These are phyloP conservation scores for Sorghum bicolor DNA, from an alignment of 176 grass and related monocot species.

Conservation along the genomic window Sorghum_bicolor_NCBIv3 NC_012872.2:63708001-63708500, in stretches of 20 bases:
- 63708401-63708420: not conserved
- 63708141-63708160: not conserved
- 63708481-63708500: too few relatives aligned
- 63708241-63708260: not conserved
- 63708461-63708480: too few relatives aligned
- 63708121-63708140: constrained; percentile 14
- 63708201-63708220: not conserved
- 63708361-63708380: not conserved
- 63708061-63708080: constrained; percentile 84
- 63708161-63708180: constrained; percentile 5
- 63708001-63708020: constrained; percentile 9
- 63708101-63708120: constrained; percentile 54
- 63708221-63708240: not conserved
- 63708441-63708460: too few relatives aligned
- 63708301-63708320: not conserved
- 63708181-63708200: constrained; percentile 5
- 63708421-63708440: not conserved
- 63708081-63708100: constrained; percentile 66
- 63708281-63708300: not conserved
- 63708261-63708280: not conserved
- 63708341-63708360: too few relatives aligned
- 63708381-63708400: not conserved
- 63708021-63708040: constrained; percentile 26
- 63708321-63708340: too few relatives aligned
- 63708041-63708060: constrained; percentile 12